These are phyloP conservation scores for Leishmania tarentolae DNA, from an alignment of 208 protist genomes.

Conservation along the genomic window DNA sequence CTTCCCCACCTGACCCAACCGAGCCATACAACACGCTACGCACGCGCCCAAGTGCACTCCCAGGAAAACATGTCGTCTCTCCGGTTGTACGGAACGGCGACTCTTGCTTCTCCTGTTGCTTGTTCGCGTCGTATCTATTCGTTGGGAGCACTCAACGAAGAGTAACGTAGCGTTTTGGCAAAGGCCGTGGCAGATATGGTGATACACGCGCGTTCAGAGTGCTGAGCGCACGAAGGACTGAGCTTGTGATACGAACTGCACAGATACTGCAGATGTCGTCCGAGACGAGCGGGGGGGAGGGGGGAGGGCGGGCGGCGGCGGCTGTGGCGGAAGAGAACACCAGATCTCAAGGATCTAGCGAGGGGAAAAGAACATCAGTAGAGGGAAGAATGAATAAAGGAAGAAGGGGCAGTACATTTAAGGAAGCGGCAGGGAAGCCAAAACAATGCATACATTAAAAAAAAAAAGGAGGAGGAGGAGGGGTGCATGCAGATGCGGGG, in stretches of 20 bases:
- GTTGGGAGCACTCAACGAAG: no score
- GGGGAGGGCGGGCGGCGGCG: no score
- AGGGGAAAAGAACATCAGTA: not conserved
- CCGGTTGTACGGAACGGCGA: not conserved
- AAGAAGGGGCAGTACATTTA: no score
- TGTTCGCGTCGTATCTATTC: no score
- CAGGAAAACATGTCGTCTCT: not conserved
- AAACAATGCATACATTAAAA: not conserved
- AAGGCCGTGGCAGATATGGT: not conserved
- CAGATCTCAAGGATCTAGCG: not conserved
- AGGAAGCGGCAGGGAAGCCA: not conserved
- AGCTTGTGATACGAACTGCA: no score
- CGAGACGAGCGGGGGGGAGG: not conserved
- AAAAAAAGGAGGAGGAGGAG: not conserved
- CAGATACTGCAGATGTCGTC: not conserved
- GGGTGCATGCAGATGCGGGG: no score
- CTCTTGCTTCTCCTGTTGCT: no score
- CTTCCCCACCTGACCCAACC: no score
- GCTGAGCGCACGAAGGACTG: not conserved
- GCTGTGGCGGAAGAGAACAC: not conserved
- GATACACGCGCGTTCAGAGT: not conserved
- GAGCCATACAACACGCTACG: no score
- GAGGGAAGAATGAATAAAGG: not conserved
- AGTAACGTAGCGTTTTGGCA: not conserved
- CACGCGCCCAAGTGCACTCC: not conserved